Conservation (phyloP, 2,329 filamentous ascomycete genomes). For the Thelonectria rubi region DNA sequence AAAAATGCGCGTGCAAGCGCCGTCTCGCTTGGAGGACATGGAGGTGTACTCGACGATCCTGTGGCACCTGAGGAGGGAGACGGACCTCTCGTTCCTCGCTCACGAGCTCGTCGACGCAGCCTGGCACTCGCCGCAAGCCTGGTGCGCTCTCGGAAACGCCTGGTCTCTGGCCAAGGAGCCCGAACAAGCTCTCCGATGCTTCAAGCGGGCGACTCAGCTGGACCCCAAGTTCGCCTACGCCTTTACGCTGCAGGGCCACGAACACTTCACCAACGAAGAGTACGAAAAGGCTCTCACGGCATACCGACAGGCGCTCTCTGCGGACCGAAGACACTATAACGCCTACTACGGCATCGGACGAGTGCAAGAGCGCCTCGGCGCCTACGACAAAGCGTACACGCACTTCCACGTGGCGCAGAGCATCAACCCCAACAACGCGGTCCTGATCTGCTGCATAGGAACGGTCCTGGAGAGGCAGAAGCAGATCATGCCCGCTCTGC, state of each 20-base stretch:
- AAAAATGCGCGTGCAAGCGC: conserved; percentile 79
- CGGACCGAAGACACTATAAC: conserved; percentile 92
- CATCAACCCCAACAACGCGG: conserved; percentile 94
- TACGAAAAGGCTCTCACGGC: conserved; percentile 92
- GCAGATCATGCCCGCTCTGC: conserved; percentile 78
- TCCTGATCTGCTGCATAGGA: conserved; percentile 92
- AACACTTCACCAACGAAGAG: conserved; percentile 95
- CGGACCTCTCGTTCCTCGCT: conserved; percentile 89
- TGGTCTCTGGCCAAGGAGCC: conserved; percentile 93
- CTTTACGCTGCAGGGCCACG: conserved; percentile 94
- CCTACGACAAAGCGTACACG: conserved; percentile 87
- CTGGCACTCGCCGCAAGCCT: conserved; percentile 91
- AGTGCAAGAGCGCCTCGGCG: conserved; percentile 90
- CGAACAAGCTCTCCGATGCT: conserved; percentile 92
- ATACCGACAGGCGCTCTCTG: conserved; percentile 86
- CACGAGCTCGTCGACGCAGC: conserved; percentile 89
- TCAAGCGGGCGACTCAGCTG: conserved; percentile 91
- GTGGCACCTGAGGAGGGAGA: conserved; percentile 96
- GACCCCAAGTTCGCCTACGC: conserved; percentile 93
- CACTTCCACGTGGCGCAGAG: conserved; percentile 88
- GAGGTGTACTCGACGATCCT: conserved; percentile 98
- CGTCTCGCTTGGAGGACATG: conserved; percentile 90
- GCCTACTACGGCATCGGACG: conserved; percentile 92
- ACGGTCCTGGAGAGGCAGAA: conserved; percentile 89
- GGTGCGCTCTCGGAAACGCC: conserved; percentile 94